phyloP scores from a whole-genome alignment of 805 yeast genomes.

The Priceomyces melissophilus region DNA sequence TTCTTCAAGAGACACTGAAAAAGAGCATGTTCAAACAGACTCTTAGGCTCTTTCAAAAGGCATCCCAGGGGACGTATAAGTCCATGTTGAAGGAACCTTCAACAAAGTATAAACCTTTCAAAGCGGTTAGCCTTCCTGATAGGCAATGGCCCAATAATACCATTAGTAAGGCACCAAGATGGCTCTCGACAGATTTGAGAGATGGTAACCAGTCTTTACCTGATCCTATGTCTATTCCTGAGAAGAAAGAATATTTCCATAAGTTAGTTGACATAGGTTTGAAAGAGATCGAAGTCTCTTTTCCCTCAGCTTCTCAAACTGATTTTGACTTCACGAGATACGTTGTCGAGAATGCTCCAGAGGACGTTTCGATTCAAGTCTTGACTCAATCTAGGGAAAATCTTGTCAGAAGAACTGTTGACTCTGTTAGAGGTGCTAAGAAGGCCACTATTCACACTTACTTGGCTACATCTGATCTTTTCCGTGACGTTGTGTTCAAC shows the following conservation, averaged over 20 bases:
- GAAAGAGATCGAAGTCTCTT: conserved; percentile 77
- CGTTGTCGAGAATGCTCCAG: conserved; percentile 77
- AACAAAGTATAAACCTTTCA: conserved; percentile 54
- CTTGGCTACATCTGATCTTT: conserved; percentile 71
- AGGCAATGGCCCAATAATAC: conserved; percentile 70
- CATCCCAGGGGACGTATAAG: conserved; percentile 17
- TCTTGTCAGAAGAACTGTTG: conserved; percentile 69
- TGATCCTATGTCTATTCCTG: conserved; percentile 75
- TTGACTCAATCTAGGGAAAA: conserved; percentile 76
- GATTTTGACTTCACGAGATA: conserved; percentile 79
- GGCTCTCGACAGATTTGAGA: conserved; percentile 77
- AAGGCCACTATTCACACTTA: conserved; percentile 70
- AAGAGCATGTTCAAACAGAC: conserved; percentile 24
- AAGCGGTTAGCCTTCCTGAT: conserved; percentile 53
- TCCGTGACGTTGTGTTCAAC: conserved; percentile 72
- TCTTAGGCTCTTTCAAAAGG: conserved; percentile 22
- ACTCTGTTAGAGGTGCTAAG: conserved; percentile 68
- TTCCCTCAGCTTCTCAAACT: conserved; percentile 80
- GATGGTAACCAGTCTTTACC: conserved; percentile 82
- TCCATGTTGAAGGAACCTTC: conserved; percentile 71
- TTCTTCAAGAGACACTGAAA: not conserved
- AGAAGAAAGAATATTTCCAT: conserved; percentile 71
- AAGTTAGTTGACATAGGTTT: conserved; percentile 70
- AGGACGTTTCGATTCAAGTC: conserved; percentile 70
- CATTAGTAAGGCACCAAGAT: conserved; percentile 70